These are phyloP conservation scores for Boletus patriciae DNA, from an alignment of 768 basidiomycete species.

Conservation along the genomic window DNA sequence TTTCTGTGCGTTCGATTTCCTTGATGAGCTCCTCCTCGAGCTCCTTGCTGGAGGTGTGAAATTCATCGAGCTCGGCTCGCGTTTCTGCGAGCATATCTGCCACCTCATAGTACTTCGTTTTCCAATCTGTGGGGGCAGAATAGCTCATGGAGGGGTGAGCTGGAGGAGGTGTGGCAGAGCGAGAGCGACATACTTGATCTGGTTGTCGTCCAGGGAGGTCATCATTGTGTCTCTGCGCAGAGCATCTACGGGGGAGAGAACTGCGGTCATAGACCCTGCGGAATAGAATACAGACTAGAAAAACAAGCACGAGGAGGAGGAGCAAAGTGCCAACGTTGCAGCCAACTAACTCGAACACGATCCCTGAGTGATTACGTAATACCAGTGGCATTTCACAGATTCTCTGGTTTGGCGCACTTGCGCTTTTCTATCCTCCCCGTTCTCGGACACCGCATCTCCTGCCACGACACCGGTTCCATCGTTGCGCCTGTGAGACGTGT, in stretches of 20 bases:
- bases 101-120: conserved; percentile 76
- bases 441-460: conserved; percentile 85
- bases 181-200: conserved; percentile 49
- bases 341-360: conserved; percentile 10
- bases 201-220: conserved; percentile 62
- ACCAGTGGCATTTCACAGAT: conserved; percentile 36
- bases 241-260: conserved; percentile 59
- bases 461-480: conserved; percentile 86
- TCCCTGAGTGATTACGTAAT: conserved; percentile 26
- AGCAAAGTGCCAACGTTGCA: conserved; percentile 10
- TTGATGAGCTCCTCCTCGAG: conserved; percentile 91
- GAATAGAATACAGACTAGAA: conserved; percentile 25
- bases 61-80: conserved; percentile 81
- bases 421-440: conserved; percentile 78
- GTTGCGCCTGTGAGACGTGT: conserved; percentile 55
- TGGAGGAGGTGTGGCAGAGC: conserved; percentile 13
- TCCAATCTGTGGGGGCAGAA: conserved; percentile 68
- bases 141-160: conserved; percentile 43
- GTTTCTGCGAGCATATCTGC: conserved; percentile 84
- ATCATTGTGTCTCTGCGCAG: conserved; percentile 60
- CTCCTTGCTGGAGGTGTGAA: conserved; percentile 84
- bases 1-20: conserved; percentile 87
- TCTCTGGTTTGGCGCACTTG: conserved; percentile 85
- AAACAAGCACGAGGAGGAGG: conserved; percentile 12
- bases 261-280: conserved; percentile 53